Evolutionary conservation across 176 grass and related monocot species (phyloP).

Genomic region (Carex pumila): DNA sequence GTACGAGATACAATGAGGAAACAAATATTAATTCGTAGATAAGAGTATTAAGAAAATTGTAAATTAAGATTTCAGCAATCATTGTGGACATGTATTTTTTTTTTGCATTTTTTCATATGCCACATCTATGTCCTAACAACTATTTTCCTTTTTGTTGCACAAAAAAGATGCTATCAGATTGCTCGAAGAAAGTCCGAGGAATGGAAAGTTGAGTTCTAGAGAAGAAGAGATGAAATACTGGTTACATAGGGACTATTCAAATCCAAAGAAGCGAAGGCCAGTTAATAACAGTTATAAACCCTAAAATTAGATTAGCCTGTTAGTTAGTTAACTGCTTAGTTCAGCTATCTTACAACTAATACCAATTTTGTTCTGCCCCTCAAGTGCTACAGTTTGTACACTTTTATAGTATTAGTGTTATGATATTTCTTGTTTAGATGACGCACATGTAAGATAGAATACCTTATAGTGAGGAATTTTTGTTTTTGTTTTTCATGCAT

Average conservation of each 20-base stretch:
- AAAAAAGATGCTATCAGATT: conserved; percentile 29
- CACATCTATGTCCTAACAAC: neutral
- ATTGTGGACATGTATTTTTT: too few species aligned
- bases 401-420: conserved; percentile 20
- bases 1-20: neutral
- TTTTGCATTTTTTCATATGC: neutral
- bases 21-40: neutral
- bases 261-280: conserved; percentile 27
- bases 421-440: conserved; percentile 18
- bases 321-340: conserved; percentile 5
- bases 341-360: neutral
- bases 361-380: neutral
- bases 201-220: conserved; percentile 31
- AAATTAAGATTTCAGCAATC: neutral
- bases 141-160: neutral
- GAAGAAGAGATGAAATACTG: conserved; percentile 46
- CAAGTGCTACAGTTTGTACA: neutral
- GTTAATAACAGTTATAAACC: conserved; percentile 41
- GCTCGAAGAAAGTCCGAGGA: conserved; percentile 11
- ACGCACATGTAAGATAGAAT: conserved; percentile 15
- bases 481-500: neutral
- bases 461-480: neutral
- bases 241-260: conserved; percentile 41
- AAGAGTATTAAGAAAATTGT: neutral
- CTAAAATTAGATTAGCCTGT: conserved; percentile 3